Conservation (phyloP, 2,329 filamentous ascomycete species). For the Trichoderma asperellum region DNA sequence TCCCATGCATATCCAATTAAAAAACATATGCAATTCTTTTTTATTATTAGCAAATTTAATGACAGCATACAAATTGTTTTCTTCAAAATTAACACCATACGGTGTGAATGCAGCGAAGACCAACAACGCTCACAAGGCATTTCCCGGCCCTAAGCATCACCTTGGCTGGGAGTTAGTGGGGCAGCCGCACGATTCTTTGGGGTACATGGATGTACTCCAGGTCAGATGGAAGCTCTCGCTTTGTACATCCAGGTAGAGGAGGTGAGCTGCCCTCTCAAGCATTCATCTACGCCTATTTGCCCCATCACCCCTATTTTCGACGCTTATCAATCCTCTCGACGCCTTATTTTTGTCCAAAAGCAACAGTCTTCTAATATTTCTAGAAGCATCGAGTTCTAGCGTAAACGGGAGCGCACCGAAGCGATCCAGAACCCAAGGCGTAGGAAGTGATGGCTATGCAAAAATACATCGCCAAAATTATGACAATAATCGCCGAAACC, state of each 20-base stretch:
- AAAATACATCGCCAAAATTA: not conserved
- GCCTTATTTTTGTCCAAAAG: not conserved
- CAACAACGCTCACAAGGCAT: not conserved
- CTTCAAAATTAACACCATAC: not conserved
- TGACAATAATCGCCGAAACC: not conserved
- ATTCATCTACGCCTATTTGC: not conserved
- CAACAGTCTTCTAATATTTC: not conserved
- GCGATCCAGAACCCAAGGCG: too few relatives aligned
- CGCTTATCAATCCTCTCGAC: not conserved
- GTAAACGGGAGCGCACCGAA: not conserved
- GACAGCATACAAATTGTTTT: not conserved
- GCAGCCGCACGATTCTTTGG: not conserved
- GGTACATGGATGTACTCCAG: not conserved
- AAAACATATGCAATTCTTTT: not conserved
- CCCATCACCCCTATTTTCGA: not conserved
- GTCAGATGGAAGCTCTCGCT: not conserved
- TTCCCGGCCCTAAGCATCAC: not conserved
- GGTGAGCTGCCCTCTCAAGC: not conserved
- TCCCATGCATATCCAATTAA: not conserved
- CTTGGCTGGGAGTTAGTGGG: not conserved
- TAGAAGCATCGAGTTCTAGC: not conserved
- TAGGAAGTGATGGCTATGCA: not conserved
- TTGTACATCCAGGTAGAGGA: not conserved
- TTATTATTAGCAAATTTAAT: not conserved
- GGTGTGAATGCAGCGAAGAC: not conserved